These are phyloP conservation scores for Ophiostoma australiae DNA, from an alignment of 2,329 filamentous ascomycete genomes.

Conservation along the genomic window DNA sequence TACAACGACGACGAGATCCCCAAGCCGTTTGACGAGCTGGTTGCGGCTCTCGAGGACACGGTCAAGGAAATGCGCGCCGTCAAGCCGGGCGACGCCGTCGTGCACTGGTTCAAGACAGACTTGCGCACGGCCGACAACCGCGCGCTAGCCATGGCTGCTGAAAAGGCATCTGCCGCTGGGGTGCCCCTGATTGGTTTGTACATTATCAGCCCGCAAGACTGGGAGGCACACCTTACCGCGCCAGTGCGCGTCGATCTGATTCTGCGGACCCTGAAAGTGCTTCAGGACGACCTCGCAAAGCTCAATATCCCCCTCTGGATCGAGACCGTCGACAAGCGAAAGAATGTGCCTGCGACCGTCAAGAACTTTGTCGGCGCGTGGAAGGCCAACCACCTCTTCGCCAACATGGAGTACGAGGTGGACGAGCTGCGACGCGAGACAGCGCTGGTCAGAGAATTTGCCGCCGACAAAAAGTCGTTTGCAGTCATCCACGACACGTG, in stretches of 20 bases:
- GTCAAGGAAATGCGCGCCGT: constrained; percentile 49
- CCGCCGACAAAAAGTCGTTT: constrained; percentile 61
- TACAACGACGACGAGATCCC: constrained; percentile 67
- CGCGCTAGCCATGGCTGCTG: constrained; percentile 60
- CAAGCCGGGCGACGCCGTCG: constrained; percentile 50
- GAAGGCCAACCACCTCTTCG: constrained; percentile 69
- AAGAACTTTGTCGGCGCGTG: constrained; percentile 63
- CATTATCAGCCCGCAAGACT: constrained; percentile 76
- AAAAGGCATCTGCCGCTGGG: constrained; percentile 38
- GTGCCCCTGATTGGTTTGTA: constrained; percentile 72
- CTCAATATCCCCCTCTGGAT: constrained; percentile 74
- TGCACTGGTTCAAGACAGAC: constrained; percentile 91
- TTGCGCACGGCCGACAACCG: constrained; percentile 70
- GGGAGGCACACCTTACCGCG: constrained; percentile 71
- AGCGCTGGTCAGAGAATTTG: constrained; percentile 55
- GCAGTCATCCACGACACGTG: constrained; percentile 76
- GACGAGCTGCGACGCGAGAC: constrained; percentile 80
- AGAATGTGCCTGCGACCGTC: constrained; percentile 55
- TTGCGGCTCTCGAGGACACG: constrained; percentile 58
- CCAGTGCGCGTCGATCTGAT: constrained; percentile 75
- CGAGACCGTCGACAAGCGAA: constrained; percentile 61
- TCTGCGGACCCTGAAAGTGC: constrained; percentile 61
- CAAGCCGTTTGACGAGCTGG: constrained; percentile 66
- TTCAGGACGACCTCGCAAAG: constrained; percentile 62
- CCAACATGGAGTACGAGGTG: constrained; percentile 87